These are phyloP conservation scores for Colletotrichum caudatum DNA, from an alignment of 2,329 filamentous ascomycete species.

Conservation along the genomic window DNA sequence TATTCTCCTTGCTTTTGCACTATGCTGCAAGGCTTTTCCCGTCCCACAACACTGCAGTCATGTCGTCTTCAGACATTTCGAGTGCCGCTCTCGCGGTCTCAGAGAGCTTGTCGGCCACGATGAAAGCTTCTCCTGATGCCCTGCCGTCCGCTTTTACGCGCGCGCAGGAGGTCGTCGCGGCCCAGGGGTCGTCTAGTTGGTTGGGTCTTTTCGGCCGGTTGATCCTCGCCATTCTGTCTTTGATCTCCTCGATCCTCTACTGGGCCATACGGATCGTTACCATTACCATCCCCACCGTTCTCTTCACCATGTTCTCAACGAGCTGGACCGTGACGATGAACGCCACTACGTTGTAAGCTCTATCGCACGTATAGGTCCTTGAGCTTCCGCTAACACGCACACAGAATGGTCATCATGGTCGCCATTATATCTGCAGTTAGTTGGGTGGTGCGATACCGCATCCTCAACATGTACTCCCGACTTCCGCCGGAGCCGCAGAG, in stretches of 20 bases:
- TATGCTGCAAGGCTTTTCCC: constrained; percentile 38
- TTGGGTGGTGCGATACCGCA: constrained; percentile 95
- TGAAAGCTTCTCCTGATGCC: constrained; percentile 49
- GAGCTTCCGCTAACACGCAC: constrained; percentile 42
- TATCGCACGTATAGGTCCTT: not conserved
- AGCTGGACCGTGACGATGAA: constrained; percentile 99
- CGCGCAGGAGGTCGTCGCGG: constrained; percentile 52
- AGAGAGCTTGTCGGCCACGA: constrained; percentile 49
- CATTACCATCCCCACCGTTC: constrained; percentile 87
- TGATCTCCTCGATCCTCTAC: constrained; percentile 73
- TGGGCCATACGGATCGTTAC: constrained; percentile 88
- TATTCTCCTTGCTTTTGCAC: constrained; percentile 24
- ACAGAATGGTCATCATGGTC: constrained; percentile 79
- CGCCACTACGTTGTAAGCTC: constrained; percentile 86
- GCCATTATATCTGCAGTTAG: constrained; percentile 85
- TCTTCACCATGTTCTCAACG: constrained; percentile 91
- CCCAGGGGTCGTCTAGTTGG: constrained; percentile 63
- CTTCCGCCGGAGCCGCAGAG: constrained; percentile 94
- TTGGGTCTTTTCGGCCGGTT: constrained; percentile 68
- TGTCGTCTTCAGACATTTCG: constrained; percentile 56
- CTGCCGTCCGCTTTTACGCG: constrained; percentile 56
- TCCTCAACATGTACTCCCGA: constrained; percentile 96
- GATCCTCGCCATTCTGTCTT: constrained; percentile 66
- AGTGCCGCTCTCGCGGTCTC: constrained; percentile 52
- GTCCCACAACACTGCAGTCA: constrained; percentile 47